phyloP scores from a whole-genome alignment of 2,329 filamentous ascomycete species.

The Penicillium olsonii region DNA sequence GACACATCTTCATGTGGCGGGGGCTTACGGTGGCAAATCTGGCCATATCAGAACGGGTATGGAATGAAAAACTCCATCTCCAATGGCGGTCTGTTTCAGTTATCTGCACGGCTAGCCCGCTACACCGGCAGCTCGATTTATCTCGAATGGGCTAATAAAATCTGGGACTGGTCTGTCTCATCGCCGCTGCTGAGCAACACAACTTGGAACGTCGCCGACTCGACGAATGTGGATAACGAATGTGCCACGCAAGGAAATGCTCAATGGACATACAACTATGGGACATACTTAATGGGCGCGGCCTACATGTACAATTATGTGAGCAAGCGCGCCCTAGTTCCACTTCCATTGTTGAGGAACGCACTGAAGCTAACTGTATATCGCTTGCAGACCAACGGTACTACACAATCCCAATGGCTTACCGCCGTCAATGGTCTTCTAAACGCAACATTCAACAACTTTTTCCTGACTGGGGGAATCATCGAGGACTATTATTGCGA shows the following conservation, averaged over 20 bases:
- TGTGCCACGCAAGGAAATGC: constrained; percentile 62
- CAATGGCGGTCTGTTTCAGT: constrained; percentile 15
- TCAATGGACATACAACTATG: constrained; percentile 69
- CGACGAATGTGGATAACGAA: constrained; percentile 40
- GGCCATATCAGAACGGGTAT: constrained; percentile 11
- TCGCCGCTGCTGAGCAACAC: constrained; percentile 12
- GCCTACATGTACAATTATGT: constrained; percentile 69
- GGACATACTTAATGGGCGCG: constrained; percentile 59
- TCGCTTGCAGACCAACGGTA: constrained; percentile 47
- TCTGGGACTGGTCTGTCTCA: constrained; percentile 16
- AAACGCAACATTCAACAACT: constrained; percentile 45
- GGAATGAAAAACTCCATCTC: constrained; percentile 14
- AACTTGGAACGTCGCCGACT: constrained; percentile 15
- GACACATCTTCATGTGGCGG: constrained; percentile 13
- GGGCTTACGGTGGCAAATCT: constrained; percentile 17
- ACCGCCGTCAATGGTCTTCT: constrained; percentile 59
- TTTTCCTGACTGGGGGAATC: constrained; percentile 44
- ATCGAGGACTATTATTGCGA: constrained; percentile 66
- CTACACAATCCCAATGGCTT: constrained; percentile 55
- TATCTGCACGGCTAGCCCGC: constrained; percentile 14
- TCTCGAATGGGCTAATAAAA: constrained; percentile 16
- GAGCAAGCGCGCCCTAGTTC: constrained; percentile 16
- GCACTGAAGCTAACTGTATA: neutral
- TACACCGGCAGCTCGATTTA: constrained; percentile 13
- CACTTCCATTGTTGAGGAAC: neutral